Conservation (phyloP, 1,284 basidiomycete species). For the Cutaneotrichosporon sp. region DNA sequence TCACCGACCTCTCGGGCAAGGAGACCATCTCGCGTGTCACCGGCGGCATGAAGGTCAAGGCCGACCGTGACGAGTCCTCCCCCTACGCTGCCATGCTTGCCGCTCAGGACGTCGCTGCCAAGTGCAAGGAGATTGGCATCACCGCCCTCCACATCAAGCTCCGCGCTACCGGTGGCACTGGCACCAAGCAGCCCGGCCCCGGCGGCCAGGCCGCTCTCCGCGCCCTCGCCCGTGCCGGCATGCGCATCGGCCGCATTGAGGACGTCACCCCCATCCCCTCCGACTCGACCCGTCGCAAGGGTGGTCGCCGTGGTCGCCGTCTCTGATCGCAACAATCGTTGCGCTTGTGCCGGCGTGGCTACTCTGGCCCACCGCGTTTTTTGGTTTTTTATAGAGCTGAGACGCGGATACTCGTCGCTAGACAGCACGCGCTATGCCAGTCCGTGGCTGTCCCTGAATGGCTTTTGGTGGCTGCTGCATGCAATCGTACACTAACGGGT, state of each 20-base stretch:
- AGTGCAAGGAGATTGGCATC: constrained; percentile 98
- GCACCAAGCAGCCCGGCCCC: constrained; percentile 97
- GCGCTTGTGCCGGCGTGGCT: constrained; percentile 2
- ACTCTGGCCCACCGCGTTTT: neutral
- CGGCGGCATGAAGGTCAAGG: constrained; percentile 99
- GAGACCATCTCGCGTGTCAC: constrained; percentile 99
- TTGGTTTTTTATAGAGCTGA: constrained; percentile 7
- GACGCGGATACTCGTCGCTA: constrained; percentile 17
- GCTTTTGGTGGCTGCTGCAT: constrained; percentile 6
- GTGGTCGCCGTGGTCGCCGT: constrained; percentile 99
- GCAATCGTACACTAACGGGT: constrained; percentile 1
- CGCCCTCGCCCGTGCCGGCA: constrained; percentile 95
- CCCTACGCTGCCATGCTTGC: constrained; percentile 99
- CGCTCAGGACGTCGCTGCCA: constrained; percentile 90
- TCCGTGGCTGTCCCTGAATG: constrained; percentile 16
- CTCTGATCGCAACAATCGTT: constrained; percentile 53
- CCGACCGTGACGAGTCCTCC: constrained; percentile 98
- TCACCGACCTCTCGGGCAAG: constrained; percentile 98
- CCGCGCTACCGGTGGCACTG: constrained; percentile 95
- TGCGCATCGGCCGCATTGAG: constrained; percentile 97
- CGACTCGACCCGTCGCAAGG: constrained; percentile 97
- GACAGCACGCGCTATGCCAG: constrained; percentile 22
- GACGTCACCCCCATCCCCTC: constrained; percentile 93
- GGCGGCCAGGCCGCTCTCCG: constrained; percentile 98
- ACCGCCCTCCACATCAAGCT: constrained; percentile 85